Conservation (phyloP, 1,139 yeast genomes). For the Lodderomyces elongisporus region DNA sequence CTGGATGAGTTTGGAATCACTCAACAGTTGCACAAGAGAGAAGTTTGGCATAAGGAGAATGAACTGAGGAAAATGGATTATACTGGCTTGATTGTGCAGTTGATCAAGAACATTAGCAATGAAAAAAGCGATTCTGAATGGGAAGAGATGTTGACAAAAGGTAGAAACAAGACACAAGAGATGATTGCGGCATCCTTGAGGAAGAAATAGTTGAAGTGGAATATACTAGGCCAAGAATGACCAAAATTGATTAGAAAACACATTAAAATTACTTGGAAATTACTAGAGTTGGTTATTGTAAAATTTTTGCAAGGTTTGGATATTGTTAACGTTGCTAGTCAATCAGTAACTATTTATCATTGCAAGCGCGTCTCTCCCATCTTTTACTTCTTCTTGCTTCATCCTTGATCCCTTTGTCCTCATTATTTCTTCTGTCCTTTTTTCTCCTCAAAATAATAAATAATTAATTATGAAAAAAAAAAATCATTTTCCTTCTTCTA, state of each 20-base stretch:
- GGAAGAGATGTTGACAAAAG: constrained; percentile 31
- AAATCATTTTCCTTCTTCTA: constrained; percentile 3
- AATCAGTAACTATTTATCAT: no score
- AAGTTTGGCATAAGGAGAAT: constrained; percentile 37
- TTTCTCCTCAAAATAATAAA: no score
- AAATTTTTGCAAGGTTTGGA: constrained; percentile 1
- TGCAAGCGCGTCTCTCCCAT: no score
- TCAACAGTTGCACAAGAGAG: constrained; percentile 32
- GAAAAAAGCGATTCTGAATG: constrained; percentile 42
- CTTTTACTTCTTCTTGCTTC: no score
- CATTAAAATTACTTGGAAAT: no score
- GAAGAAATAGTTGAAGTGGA: constrained; percentile 2
- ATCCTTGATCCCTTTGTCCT: no score
- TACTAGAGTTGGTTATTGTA: no score
- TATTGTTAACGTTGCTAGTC: no score
- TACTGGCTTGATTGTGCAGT: constrained; percentile 46
- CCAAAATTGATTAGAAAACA: no score
- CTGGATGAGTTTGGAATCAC: constrained; percentile 33
- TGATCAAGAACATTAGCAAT: constrained; percentile 38
- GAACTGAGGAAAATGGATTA: constrained; percentile 53
- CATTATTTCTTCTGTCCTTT: no score
- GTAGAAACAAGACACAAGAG: constrained; percentile 19
- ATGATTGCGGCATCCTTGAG: constrained; percentile 9
- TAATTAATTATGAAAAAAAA: no score
- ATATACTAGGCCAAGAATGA: no score